These are phyloP conservation scores for Suhomyces choctaworum DNA, from an alignment of 1,139 yeast species.

Conservation along the genomic window DNA sequence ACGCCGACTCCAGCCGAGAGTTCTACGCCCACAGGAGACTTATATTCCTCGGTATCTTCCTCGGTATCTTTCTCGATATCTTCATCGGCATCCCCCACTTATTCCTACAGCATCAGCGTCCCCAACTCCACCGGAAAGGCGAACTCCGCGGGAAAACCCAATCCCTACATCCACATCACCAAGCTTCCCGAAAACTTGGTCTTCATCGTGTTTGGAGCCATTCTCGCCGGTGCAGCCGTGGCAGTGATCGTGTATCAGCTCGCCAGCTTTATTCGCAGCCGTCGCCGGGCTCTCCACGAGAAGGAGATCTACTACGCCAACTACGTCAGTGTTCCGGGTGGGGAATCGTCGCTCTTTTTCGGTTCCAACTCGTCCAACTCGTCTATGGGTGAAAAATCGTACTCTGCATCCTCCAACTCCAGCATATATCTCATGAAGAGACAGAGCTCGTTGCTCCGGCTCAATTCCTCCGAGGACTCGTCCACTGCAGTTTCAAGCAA, in stretches of 20 bases:
- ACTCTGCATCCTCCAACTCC: slow-evolving; percentile 12
- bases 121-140: slow-evolving; percentile 12
- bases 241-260: slow-evolving; percentile 25
- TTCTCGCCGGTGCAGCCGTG: slow-evolving; percentile 30
- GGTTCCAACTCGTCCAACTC: slow-evolving; percentile 26
- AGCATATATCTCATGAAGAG: slow-evolving; percentile 11
- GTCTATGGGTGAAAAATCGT: slow-evolving; percentile 26
- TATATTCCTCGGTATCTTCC: slow-evolving; percentile 1
- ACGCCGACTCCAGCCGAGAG: too few relatives aligned
- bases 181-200: slow-evolving; percentile 37
- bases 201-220: slow-evolving; percentile 45
- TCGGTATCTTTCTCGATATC: too few relatives aligned
- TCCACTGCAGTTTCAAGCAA: slow-evolving; percentile 14
- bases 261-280: slow-evolving; percentile 24
- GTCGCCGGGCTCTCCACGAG: slow-evolving; percentile 37
- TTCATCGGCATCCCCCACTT: slow-evolving; percentile 14
- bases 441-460: slow-evolving; percentile 12
- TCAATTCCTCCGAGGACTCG: slow-evolving; percentile 8
- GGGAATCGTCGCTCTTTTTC: slow-evolving; percentile 7
- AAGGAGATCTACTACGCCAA: slow-evolving; percentile 32
- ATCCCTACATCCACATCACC: slow-evolving; percentile 37
- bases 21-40: background rate
- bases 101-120: slow-evolving; percentile 19
- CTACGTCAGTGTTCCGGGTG: slow-evolving; percentile 2
- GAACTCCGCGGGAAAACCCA: slow-evolving; percentile 12